phyloP scores from a whole-genome alignment of 305 asterid genomes.

The Lippia alba region DNA sequence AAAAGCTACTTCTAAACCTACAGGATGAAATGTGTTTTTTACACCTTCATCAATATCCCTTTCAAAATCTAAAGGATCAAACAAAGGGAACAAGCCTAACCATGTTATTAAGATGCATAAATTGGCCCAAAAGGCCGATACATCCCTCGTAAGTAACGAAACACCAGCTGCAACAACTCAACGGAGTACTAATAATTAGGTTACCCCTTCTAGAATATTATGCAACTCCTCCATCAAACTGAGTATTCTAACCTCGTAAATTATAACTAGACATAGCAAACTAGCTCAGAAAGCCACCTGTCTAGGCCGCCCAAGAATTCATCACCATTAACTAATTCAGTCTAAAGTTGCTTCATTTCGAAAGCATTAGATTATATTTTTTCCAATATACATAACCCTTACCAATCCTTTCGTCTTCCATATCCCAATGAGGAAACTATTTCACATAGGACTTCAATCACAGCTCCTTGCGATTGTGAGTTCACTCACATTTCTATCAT shows the following conservation, averaged over 20 bases:
- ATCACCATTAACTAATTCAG: background rate
- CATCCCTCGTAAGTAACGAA: background rate
- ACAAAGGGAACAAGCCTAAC: background rate
- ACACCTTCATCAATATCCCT: constrained; percentile 7
- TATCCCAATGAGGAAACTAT: constrained; percentile 7
- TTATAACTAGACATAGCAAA: background rate
- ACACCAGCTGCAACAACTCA: constrained; percentile 9
- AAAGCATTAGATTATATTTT: constrained; percentile 7
- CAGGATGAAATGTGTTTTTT: background rate
- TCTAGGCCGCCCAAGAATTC: background rate
- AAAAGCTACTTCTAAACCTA: background rate
- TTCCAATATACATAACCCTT: background rate
- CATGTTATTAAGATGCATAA: background rate
- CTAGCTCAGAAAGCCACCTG: background rate
- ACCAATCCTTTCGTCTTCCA: background rate
- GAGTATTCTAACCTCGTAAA: background rate
- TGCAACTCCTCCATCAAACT: constrained; percentile 13
- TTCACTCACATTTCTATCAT: background rate
- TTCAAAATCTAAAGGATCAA: background rate
- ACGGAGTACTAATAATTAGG: background rate
- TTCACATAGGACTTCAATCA: background rate
- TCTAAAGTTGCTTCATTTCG: background rate
- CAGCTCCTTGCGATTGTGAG: background rate
- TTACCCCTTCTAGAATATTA: background rate
- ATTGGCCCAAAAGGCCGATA: constrained; percentile 5